Conservation (phyloP, 192 early-diverging fungal species). For the Endogone sp. region DNA sequence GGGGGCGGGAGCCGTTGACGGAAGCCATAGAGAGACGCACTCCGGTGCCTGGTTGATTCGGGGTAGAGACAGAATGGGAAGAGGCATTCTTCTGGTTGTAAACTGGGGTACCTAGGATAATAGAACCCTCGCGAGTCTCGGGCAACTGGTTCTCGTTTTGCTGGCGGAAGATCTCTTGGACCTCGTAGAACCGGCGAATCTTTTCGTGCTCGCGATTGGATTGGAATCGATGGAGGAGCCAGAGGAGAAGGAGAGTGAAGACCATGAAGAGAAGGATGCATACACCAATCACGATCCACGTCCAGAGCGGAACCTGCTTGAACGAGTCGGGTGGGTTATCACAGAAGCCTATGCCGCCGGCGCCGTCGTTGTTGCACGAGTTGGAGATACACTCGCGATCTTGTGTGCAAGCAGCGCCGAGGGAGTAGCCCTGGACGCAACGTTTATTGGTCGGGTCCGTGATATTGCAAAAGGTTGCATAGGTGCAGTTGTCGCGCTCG, state of each 20-base stretch:
- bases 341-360: constrained; percentile 11
- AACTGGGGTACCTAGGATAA: not conserved
- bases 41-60: not conserved
- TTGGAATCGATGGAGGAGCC: constrained; percentile 34
- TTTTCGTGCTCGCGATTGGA: constrained; percentile 30
- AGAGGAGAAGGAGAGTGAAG: constrained; percentile 10
- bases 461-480: constrained; percentile 18
- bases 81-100: not conserved
- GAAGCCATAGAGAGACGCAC: not conserved
- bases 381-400: constrained; percentile 26
- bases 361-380: constrained; percentile 17
- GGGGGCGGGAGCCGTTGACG: not conserved
- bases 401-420: constrained; percentile 15
- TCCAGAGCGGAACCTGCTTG: constrained; percentile 11
- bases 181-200: constrained; percentile 23
- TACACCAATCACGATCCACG: constrained; percentile 22
- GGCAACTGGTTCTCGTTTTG: not conserved
- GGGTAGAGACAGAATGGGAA: not conserved
- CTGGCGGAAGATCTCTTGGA: constrained; percentile 11
- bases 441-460: not conserved
- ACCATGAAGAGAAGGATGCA: constrained; percentile 25
- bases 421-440: constrained; percentile 14
- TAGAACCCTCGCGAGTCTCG: not conserved
- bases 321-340: constrained; percentile 25
- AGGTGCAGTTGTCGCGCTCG: constrained; percentile 33